These are phyloP conservation scores for Dactylorhiza incarnata DNA, from an alignment of 106 monocot genomes.

Conservation along the genomic window DNA sequence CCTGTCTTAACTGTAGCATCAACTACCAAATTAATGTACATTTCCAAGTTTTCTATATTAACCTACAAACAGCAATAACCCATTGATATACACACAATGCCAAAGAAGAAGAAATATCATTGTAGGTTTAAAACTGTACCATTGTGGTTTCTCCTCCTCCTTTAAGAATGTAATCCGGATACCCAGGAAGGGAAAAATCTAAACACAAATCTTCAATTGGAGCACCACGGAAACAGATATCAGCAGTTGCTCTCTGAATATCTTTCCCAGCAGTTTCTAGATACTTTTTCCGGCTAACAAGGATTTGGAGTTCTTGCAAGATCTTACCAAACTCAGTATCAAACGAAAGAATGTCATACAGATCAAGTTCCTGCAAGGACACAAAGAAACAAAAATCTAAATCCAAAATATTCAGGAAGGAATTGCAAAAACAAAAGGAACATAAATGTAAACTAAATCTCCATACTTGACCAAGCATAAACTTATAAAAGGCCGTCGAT, in stretches of 20 bases:
- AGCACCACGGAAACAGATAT: constrained; percentile 65
- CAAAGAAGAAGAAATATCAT: background rate
- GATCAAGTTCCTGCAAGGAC: constrained; percentile 67
- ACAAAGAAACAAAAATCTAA: background rate
- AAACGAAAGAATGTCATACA: constrained; percentile 89
- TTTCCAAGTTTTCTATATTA: constrained; percentile 79
- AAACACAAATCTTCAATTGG: constrained; percentile 74
- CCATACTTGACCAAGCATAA: constrained; percentile 76
- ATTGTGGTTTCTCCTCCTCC: constrained; percentile 45
- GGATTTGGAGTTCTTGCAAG: constrained; percentile 76
- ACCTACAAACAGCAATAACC: constrained; percentile 33
- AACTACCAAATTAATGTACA: constrained; percentile 84
- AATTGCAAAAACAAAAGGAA: background rate
- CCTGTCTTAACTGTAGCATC: constrained; percentile 82
- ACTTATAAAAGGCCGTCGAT: constrained; percentile 81
- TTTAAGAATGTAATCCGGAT: constrained; percentile 82
- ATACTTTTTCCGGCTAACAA: constrained; percentile 59
- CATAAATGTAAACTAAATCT: constrained; percentile 1
- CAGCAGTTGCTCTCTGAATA: constrained; percentile 27
- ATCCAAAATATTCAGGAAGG: background rate
- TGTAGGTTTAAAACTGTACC: constrained; percentile 21
- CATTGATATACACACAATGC: background rate
- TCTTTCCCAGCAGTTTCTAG: constrained; percentile 34
- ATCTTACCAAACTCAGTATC: constrained; percentile 87
- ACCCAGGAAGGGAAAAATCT: constrained; percentile 93